Percentiles rank a stretch among this genome's conserved stretches.
phyloP scores from a whole-genome alignment of 306 rosid genomes.

The Prunus salicina region DNA sequence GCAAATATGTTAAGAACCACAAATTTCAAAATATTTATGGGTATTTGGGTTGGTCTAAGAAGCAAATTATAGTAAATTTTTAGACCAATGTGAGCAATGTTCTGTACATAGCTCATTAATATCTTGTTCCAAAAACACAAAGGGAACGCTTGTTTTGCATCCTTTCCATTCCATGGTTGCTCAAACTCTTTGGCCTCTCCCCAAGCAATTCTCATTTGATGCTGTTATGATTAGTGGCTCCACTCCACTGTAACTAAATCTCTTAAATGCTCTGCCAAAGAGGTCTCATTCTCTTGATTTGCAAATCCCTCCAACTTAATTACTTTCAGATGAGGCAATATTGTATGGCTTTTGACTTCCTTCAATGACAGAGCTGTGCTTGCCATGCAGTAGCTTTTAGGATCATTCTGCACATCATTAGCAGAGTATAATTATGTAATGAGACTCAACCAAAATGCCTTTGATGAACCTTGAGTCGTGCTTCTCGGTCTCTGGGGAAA shows the following conservation, averaged over 20 bases:
- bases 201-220: slow-evolving; percentile 36
- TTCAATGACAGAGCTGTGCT: slow-evolving; percentile 12
- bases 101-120: neutral
- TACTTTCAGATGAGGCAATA: slow-evolving; percentile 39
- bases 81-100: neutral
- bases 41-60: neutral
- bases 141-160: neutral
- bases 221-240: slow-evolving; percentile 33
- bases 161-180: too few relatives aligned
- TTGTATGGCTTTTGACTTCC: slow-evolving; percentile 17
- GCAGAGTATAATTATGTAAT: neutral
- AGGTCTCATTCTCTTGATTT: slow-evolving; percentile 31
- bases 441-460: slow-evolving; percentile 21
- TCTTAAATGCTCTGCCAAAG: slow-evolving; percentile 20
- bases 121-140: too few relatives aligned
- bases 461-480: neutral
- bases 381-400: slow-evolving; percentile 22
- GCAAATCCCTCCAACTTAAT: slow-evolving; percentile 46
- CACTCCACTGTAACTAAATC: slow-evolving; percentile 21
- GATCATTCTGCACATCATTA: slow-evolving; percentile 48
- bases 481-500: slow-evolving; percentile 38
- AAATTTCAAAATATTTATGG: neutral
- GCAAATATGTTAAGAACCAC: neutral
- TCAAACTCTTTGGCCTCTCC: too few relatives aligned
- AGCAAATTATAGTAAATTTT: neutral